These are phyloP conservation scores for Lachancea sp. DNA, from an alignment of 805 yeast species.

Conservation along the genomic window DNA sequence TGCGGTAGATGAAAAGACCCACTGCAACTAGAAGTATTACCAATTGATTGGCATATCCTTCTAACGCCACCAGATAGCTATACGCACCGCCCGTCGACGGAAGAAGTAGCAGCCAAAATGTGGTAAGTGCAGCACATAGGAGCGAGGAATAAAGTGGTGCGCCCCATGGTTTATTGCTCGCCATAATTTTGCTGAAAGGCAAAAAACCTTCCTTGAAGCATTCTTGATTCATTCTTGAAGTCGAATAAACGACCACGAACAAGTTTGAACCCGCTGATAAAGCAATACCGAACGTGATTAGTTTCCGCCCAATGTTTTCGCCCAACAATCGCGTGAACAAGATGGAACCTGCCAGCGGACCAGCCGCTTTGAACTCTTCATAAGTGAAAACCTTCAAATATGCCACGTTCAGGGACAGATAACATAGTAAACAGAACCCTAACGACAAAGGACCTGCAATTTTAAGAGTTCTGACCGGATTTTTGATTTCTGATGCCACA, in stretches of 20 bases:
- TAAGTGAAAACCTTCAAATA: slow-evolving; percentile 49
- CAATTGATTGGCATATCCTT: slow-evolving; percentile 41
- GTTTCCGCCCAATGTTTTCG: slow-evolving; percentile 42
- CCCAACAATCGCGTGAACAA: slow-evolving; percentile 54
- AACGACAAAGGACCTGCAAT: slow-evolving; percentile 57
- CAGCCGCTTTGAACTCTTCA: slow-evolving; percentile 47
- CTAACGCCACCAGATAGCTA: slow-evolving; percentile 40
- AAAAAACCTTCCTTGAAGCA: slow-evolving; percentile 56
- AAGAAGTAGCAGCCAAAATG: slow-evolving; percentile 29
- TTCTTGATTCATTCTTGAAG: slow-evolving; percentile 59
- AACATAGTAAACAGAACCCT: slow-evolving; percentile 42
- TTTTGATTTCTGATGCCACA: slow-evolving; percentile 53
- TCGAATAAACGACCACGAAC: slow-evolving; percentile 52
- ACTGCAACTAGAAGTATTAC: slow-evolving; percentile 47
- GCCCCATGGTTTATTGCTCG: slow-evolving; percentile 49
- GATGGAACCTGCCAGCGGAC: slow-evolving; percentile 53
- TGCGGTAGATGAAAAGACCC: slow-evolving; percentile 52
- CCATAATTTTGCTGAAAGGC: slow-evolving; percentile 47
- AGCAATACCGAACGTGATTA: slow-evolving; percentile 52
- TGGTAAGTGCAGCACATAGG: slow-evolving; percentile 30
- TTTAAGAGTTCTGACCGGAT: slow-evolving; percentile 50
- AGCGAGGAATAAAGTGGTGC: slow-evolving; percentile 50
- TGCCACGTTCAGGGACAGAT: slow-evolving; percentile 47
- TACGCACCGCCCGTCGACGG: slow-evolving; percentile 35
- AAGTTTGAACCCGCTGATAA: slow-evolving; percentile 59